Base-by-base conservation (phyloP, 2,329 filamentous ascomycete genomes). In the Emydomyces testavorans region DNA sequence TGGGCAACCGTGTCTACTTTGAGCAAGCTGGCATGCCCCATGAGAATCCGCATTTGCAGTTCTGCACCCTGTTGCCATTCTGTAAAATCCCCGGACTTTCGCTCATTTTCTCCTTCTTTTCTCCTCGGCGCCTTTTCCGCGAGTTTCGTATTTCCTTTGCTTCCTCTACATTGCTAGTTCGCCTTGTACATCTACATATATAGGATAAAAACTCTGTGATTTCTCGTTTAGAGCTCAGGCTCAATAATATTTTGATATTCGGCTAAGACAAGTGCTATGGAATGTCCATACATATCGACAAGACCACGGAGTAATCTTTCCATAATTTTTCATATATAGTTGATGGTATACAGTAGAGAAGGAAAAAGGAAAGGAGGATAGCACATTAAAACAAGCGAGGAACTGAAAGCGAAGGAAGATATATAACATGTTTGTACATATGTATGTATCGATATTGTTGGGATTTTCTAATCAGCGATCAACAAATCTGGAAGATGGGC, bases 1-100 rank as follows among this genome's bases (percentile, higher is more conserved):
- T 48, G 38, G 24, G 29, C 41, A 41, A 29, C 15, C 8, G 10
- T 48, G 38, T 42, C 35, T 46, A 42, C 39, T 42, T 42, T 36
- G 11, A 41, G 6, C 16, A 34, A 13, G n/a, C n/a, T n/a, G n/a
- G n/a, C n/a, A n/a, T n/a, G n/a, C n/a, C n/a, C n/a, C n/a, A n/a
- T n/a, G n/a, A n/a, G n/a, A n/a, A n/a, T 13, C 13, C 16, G 16
- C 7, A 8, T 26, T 24, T 35, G 3, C 41, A 26, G 6, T 28
- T 37, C 8, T 15, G 7, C 11, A 18, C 21, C 10, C 26, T 36
- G 32, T 28, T 28, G n/a, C 3, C 18, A 10, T 10, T 6, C 36
- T 24, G 10, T 26, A 40, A 8, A 40, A 40, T 26, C 10, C 28
- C n/a, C 13, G 6, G 13, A n/a, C n/a, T 23, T 36, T 29, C 31